phyloP scores from a whole-genome alignment of 208 protist species.

The Wallacemonas rigidus region DNA sequence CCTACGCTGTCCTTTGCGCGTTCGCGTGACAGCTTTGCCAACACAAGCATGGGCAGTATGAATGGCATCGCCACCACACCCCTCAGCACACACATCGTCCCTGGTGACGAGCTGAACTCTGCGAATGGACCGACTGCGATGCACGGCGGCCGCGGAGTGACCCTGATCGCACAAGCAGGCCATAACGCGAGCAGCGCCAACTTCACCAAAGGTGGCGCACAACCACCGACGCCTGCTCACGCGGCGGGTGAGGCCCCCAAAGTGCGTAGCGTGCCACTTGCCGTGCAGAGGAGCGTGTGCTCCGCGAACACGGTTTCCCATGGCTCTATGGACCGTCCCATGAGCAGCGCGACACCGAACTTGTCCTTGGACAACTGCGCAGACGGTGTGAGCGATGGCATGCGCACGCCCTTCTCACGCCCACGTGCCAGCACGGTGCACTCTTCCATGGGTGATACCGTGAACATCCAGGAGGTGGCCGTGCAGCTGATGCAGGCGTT shows the following conservation, averaged over 20 bases:
- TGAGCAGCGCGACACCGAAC: conserved; percentile 11
- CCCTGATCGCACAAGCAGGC: background rate
- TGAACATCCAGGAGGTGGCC: conserved; percentile 71
- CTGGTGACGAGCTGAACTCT: conserved; percentile 25
- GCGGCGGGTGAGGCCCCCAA: background rate
- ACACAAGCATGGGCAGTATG: conserved; percentile 11
- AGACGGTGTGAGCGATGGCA: conserved; percentile 9
- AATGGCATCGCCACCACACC: conserved; percentile 22
- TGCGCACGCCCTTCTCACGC: conserved; percentile 16
- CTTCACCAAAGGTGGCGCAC: conserved; percentile 7
- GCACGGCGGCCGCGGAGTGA: background rate
- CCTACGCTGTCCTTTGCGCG: background rate
- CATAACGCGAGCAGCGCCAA: background rate
- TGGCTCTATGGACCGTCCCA: background rate
- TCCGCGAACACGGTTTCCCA: background rate
- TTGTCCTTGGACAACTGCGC: background rate
- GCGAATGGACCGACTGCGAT: conserved; percentile 17
- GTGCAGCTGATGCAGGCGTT: conserved; percentile 73
- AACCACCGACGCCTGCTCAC: conserved; percentile 1
- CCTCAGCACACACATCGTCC: conserved; percentile 27
- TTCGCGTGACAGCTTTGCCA: conserved; percentile 14
- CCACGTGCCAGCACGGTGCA: conserved; percentile 5
- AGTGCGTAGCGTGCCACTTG: background rate
- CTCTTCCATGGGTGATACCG: conserved; percentile 27
- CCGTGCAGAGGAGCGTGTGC: background rate